Conservation (phyloP, 768 basidiomycete genomes). For the Pleurotus tuoliensis region DNA sequence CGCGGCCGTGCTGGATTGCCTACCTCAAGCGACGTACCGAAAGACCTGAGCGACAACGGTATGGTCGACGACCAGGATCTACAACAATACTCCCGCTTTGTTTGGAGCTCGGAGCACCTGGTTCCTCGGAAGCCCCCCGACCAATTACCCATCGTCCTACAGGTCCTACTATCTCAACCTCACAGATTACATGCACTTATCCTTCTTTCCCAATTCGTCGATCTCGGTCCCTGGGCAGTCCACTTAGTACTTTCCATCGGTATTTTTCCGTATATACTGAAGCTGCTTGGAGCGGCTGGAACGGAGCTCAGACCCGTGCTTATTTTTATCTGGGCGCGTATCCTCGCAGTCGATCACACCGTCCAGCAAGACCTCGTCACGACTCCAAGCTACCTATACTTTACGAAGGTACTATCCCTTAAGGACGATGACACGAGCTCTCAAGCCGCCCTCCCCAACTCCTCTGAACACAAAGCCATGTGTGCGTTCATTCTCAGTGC, state of each 20-base stretch:
- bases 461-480: slow-evolving; percentile 97
- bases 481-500: slow-evolving; percentile 94
- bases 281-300: slow-evolving; percentile 91
- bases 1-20: slow-evolving; percentile 75
- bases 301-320: slow-evolving; percentile 95
- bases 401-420: slow-evolving; percentile 70
- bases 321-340: slow-evolving; percentile 98
- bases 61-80: slow-evolving; percentile 7
- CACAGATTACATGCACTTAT: slow-evolving; percentile 95
- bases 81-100: slow-evolving; percentile 12
- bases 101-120: slow-evolving; percentile 39
- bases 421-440: slow-evolving; percentile 49
- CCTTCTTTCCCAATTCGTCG: slow-evolving; percentile 94
- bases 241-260: slow-evolving; percentile 94
- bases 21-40: slow-evolving; percentile 23
- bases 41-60: slow-evolving; percentile 22
- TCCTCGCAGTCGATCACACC: slow-evolving; percentile 91
- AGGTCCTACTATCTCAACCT: slow-evolving; percentile 93
- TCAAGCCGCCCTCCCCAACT: slow-evolving; percentile 70
- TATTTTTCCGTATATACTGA: slow-evolving; percentile 98
- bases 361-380: slow-evolving; percentile 89
- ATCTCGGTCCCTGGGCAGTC: slow-evolving; percentile 98
- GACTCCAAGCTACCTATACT: slow-evolving; percentile 82
- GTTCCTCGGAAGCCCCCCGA: slow-evolving; percentile 92
- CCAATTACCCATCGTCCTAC: slow-evolving; percentile 95